Conservation (phyloP, 257 asterid genomes). For the Penstemon barbatus region DNA sequence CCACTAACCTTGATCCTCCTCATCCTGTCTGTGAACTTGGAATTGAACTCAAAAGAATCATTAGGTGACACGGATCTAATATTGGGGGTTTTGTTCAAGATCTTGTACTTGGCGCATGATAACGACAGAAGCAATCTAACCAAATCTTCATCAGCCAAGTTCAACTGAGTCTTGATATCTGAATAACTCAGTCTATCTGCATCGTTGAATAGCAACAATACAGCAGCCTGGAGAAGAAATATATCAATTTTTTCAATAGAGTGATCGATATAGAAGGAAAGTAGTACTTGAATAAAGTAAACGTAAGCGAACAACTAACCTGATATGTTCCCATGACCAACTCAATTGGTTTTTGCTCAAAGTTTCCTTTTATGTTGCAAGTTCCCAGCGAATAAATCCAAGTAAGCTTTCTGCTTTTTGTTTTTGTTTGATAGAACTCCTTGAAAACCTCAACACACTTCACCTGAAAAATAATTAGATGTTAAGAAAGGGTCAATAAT, state of each 20-base stretch:
- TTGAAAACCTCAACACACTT: conserved; percentile 57
- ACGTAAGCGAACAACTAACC: conserved; percentile 29
- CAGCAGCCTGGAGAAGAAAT: conserved; percentile 47
- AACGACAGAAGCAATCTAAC: conserved; percentile 54
- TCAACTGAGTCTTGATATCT: conserved; percentile 48
- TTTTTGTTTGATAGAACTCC: conserved; percentile 45
- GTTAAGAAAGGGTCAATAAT: neutral
- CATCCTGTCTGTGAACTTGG: conserved; percentile 57
- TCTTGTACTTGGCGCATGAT: conserved; percentile 62
- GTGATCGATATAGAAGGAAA: neutral
- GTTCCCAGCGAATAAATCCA: conserved; percentile 61
- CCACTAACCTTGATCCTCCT: conserved; percentile 52
- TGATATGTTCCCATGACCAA: conserved; percentile 53
- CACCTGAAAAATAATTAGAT: conserved; percentile 38
- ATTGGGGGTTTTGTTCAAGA: conserved; percentile 48
- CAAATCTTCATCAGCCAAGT: conserved; percentile 57
- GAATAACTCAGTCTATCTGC: conserved; percentile 53
- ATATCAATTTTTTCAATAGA: neutral
- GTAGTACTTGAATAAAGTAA: neutral
- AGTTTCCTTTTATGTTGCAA: conserved; percentile 48
- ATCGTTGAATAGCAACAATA: conserved; percentile 47
- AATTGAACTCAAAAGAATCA: conserved; percentile 51
- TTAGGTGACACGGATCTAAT: conserved; percentile 37
- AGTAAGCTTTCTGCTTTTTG: conserved; percentile 49
- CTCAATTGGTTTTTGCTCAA: conserved; percentile 49